Percentiles rank a stretch among this genome's conserved stretches.
Evolutionary conservation across 2,329 filamentous ascomycete genomes (phyloP).

Genomic region (Gremmenia infestans): DNA sequence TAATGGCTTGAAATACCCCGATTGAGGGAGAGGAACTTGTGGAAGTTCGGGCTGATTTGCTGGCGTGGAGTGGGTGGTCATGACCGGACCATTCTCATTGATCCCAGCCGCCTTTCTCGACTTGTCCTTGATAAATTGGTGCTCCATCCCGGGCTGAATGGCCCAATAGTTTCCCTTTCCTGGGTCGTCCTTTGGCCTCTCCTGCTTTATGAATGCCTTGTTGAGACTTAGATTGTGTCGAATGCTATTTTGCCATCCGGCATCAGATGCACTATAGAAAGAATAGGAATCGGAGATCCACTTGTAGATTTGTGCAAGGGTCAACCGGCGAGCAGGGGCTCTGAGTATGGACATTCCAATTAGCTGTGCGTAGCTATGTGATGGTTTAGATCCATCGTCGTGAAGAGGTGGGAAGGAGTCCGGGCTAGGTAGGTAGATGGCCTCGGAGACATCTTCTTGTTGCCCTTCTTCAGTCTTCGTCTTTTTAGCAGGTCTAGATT

Average conservation of each 20-base stretch:
- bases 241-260: conserved; percentile 98
- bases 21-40: conserved; percentile 14
- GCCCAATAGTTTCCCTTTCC: conserved; percentile 98
- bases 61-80: conserved; percentile 21
- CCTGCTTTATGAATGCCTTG: conserved; percentile 94
- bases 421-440: conserved; percentile 32
- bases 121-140: conserved; percentile 86
- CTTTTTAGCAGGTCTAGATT: conserved; percentile 64
- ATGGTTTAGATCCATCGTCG: conserved; percentile 85
- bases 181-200: conserved; percentile 92
- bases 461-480: conserved; percentile 53
- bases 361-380: conserved; percentile 88
- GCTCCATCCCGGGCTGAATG: conserved; percentile 85
- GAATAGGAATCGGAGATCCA: conserved; percentile 96
- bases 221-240: conserved; percentile 95
- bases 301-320: conserved; percentile 93
- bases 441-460: conserved; percentile 29
- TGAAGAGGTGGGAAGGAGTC: conserved; percentile 71
- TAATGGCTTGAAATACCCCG: conserved; percentile 23
- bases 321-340: conserved; percentile 76
- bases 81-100: conserved; percentile 44
- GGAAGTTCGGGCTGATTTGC: conserved; percentile 3
- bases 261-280: conserved; percentile 79
- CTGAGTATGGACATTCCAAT: conserved; percentile 96
- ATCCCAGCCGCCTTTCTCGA: conserved; percentile 54